A percentile compares a stretch with the other conserved stretches of the same genome.
These are phyloP conservation scores for Sporothrix euskadiensis DNA, from an alignment of 2,329 filamentous ascomycete genomes.

Conservation along the genomic window DNA sequence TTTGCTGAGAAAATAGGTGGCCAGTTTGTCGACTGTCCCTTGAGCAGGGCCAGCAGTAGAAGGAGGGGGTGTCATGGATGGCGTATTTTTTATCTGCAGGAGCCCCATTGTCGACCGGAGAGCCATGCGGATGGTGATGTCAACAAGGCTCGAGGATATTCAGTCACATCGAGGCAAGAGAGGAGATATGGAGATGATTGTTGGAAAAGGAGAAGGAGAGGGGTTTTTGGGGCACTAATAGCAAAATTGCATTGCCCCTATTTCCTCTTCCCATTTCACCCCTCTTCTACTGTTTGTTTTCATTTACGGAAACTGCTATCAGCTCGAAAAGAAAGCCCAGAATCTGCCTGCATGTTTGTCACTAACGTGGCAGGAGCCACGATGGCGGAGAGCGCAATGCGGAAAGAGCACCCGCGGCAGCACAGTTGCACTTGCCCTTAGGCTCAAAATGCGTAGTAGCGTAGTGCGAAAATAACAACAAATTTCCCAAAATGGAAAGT, in stretches of 20 bases:
- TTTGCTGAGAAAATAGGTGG: conserved; percentile 30
- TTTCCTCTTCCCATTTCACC: neutral
- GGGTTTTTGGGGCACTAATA: neutral
- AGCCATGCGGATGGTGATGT: neutral
- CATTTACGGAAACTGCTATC: neutral
- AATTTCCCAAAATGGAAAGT: neutral
- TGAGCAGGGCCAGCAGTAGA: neutral
- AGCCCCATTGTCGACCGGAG: neutral
- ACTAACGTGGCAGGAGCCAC: conserved; percentile 17
- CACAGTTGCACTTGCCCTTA: neutral
- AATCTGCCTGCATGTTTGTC: neutral
- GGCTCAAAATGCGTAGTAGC: neutral
- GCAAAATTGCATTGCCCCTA: neutral
- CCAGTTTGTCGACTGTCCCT: conserved; percentile 28
- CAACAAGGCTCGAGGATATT: neutral
- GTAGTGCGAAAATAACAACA: neutral
- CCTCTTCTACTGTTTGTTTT: neutral
- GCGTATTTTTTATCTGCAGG: neutral
- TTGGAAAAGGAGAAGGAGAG: neutral
- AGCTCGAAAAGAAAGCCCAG: neutral
- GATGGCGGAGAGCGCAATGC: neutral
- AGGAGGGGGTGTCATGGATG: conserved; percentile 19
- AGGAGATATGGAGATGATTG: no score
- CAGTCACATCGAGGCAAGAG: neutral
- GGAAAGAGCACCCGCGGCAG: neutral